Percentiles rank a stretch among this genome's conserved stretches.
Evolutionary conservation across 805 yeast genomes (phyloP).

Genomic region (Yarrowia sp.): DNA sequence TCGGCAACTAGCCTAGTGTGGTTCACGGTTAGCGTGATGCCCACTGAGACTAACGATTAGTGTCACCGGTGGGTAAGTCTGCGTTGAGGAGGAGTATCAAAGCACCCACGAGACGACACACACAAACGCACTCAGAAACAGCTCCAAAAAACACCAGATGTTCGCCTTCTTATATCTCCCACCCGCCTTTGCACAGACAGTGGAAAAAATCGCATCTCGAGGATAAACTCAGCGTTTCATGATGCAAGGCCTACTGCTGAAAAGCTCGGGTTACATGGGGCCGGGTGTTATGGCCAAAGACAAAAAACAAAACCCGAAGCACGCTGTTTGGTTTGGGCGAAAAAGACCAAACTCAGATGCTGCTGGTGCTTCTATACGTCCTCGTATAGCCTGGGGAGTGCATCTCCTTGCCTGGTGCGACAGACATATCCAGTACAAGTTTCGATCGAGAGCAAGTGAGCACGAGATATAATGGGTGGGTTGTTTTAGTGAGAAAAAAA

Average conservation of each 20-base stretch:
- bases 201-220: background rate
- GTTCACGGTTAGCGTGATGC: slow-evolving; percentile 27
- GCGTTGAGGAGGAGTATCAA: too few species aligned
- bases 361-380: slow-evolving; percentile 22
- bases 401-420: slow-evolving; percentile 6
- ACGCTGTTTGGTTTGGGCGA: too few species aligned
- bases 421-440: slow-evolving; percentile 3
- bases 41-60: slow-evolving; percentile 29
- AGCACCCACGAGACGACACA: too few species aligned
- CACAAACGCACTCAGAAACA: too few species aligned
- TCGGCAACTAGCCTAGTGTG: slow-evolving; percentile 30
- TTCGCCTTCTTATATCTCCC: too few species aligned
- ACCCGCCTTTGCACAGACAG: background rate
- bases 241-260: background rate
- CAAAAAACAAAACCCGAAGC: background rate
- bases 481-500: too few species aligned
- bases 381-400: slow-evolving; percentile 16
- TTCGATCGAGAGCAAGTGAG: background rate
- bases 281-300: slow-evolving; percentile 9
- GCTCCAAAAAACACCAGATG: too few species aligned
- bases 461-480: background rate
- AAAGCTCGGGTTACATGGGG: slow-evolving; percentile 19
- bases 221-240: slow-evolving; percentile 23
- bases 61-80: too few species aligned
- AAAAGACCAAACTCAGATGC: slow-evolving; percentile 2